These are phyloP conservation scores for Solanum dulcamara DNA, from an alignment of 257 asterid genomes.

Conservation along the genomic window DNA sequence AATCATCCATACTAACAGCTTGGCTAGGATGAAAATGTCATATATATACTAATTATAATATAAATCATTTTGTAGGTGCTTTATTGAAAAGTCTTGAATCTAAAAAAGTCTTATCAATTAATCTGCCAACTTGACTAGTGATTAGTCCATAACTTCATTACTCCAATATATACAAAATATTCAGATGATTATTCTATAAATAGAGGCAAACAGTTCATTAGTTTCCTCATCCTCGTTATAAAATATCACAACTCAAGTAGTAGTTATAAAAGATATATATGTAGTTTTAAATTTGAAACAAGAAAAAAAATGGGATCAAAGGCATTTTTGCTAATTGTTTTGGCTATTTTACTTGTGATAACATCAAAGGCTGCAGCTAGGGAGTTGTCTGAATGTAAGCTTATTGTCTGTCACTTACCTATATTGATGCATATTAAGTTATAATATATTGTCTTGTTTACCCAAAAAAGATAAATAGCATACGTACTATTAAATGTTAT, in stretches of 20 bases:
- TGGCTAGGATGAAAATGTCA: neutral
- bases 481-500: neutral
- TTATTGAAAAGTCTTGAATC: neutral
- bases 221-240: neutral
- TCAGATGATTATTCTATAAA: neutral
- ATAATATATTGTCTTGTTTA: too few relatives aligned
- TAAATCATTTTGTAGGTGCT: neutral
- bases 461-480: too few relatives aligned
- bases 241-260: neutral
- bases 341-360: slow-evolving; percentile 4
- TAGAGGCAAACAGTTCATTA: neutral
- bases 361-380: slow-evolving; percentile 4
- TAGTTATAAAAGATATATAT: neutral
- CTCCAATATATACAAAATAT: neutral
- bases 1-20: too few relatives aligned
- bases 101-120: neutral
- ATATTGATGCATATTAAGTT: neutral
- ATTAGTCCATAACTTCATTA: neutral
- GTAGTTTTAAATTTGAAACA: neutral
- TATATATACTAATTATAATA: neutral
- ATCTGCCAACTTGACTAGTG: neutral
- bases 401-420: too few relatives aligned
- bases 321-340: neutral
- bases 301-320: neutral
- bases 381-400: neutral